phyloP scores from a whole-genome alignment of 176 grass and related monocot genomes.

The Oryza coarctata region DNA sequence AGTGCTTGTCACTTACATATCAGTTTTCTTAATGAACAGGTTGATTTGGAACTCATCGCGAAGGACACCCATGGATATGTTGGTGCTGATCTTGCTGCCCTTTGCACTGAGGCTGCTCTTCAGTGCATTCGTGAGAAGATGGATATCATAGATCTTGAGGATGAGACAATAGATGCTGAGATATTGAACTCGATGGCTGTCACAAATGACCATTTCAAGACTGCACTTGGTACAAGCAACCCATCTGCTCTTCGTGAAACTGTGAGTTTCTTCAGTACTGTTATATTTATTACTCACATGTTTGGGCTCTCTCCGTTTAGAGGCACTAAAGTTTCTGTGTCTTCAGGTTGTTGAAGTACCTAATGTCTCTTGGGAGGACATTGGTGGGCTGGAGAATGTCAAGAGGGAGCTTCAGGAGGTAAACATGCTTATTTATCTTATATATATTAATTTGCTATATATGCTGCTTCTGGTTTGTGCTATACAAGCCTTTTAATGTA shows the following conservation, averaged over 20 bases:
- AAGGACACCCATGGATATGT: slow-evolving; percentile 88
- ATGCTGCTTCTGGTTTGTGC: background rate
- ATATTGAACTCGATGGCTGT: slow-evolving; percentile 91
- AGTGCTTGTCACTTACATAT: background rate
- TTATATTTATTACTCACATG: background rate
- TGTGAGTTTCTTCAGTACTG: slow-evolving; percentile 40
- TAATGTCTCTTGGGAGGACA: slow-evolving; percentile 68
- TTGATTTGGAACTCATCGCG: slow-evolving; percentile 73
- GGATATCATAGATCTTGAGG: slow-evolving; percentile 88
- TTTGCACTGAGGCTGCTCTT: slow-evolving; percentile 86
- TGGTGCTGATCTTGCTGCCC: slow-evolving; percentile 77
- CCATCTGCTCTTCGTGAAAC: slow-evolving; percentile 86
- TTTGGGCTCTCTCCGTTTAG: background rate
- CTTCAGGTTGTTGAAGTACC: slow-evolving; percentile 60
- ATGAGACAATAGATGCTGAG: slow-evolving; percentile 91
- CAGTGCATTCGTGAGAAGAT: slow-evolving; percentile 92
- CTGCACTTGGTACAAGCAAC: slow-evolving; percentile 83
- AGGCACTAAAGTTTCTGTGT: slow-evolving; percentile 11
- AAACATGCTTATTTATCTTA: slow-evolving; percentile 7
- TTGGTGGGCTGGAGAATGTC: slow-evolving; percentile 62
- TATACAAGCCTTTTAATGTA: background rate
- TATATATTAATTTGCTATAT: background rate
- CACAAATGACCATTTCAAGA: slow-evolving; percentile 93
- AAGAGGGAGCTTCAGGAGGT: slow-evolving; percentile 67
- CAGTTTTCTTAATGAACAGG: slow-evolving; percentile 37